Evolutionary conservation across 305 asterid genomes (phyloP), one percentile per base, ranked within the genome.

Genomic region (Fraxinus ornus): DNA sequence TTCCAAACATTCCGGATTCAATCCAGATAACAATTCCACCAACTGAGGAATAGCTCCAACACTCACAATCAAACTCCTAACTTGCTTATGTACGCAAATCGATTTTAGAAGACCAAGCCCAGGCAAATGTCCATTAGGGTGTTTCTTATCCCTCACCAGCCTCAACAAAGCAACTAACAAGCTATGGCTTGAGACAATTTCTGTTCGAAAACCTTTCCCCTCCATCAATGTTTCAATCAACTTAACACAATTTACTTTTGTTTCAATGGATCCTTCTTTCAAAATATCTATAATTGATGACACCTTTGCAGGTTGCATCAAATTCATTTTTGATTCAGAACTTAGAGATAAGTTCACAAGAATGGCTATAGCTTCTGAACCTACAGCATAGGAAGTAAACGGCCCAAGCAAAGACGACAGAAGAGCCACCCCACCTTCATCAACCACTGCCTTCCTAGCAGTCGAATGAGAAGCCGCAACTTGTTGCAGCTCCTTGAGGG

Each of bases 241-340:
- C 55, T 83, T 55, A 62, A 88, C 86, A 15, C 94, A 91, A 68
- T 87, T 88, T 30, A 91, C 76, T 74, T 91, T 91, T 0, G 92
- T 89, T 44, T 91, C 92, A n/a, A 85, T 82, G 5, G 93, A 87
- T 24, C 93, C 93, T 79, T 89, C 93, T 52, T 88, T 89, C 71
- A 91, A 79, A 79, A 88, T 81, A 76, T 91, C 94, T 28, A 89
- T 88, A 26, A 91, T 35, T 7, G 89, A 85, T 0, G 93, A 91
- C 47, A 91, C 84, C 73, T 86, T 91, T 0, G 91, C 89, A 8
- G 93, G 94, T 62, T 90, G 91, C 94, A 91, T 91, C 83, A 91
- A 83, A 83, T 80, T 88, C 19, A 78, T 71, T 71, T 83, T 91
- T 0, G 88, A 86, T 12, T 87, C 91, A 2, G 90, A 85, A 76